Conservation (phyloP, 2,329 filamentous ascomycete genomes). For the Onygenales sp. region DNA sequence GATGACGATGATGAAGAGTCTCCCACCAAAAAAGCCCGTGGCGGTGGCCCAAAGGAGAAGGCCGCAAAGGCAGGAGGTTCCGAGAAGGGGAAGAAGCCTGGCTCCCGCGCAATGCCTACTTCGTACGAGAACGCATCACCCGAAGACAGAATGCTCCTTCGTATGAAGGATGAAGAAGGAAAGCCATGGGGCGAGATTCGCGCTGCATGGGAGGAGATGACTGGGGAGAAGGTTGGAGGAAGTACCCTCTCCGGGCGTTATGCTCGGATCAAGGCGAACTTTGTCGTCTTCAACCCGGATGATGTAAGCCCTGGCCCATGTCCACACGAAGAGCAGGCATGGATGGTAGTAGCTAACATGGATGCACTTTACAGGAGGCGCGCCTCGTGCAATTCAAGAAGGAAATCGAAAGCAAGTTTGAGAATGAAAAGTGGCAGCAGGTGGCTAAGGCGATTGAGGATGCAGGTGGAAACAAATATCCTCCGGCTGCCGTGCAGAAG, state of each 20-base stretch:
- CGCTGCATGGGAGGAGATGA: conserved; percentile 15
- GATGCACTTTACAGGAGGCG: conserved; percentile 13
- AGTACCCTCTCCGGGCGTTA: conserved; percentile 32
- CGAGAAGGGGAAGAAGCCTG: conserved; percentile 5
- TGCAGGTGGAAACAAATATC: conserved; percentile 24
- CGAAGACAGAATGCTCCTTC: conserved; percentile 19
- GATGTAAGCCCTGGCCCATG: conserved; percentile 20
- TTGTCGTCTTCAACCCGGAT: conserved; percentile 25
- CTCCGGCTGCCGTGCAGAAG: conserved; percentile 25
- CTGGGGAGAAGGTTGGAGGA: conserved; percentile 22
- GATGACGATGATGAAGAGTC: conserved; percentile 1
- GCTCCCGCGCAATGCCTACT: conserved; percentile 15
- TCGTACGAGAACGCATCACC: conserved; percentile 12
- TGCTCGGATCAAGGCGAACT: conserved; percentile 29
- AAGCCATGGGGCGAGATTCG: conserved; percentile 20
- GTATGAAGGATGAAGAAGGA: conserved; percentile 19
- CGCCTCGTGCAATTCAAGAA: conserved; percentile 27
- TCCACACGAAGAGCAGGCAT: background rate
- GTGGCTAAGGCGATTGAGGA: conserved; percentile 24
- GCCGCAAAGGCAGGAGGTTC: background rate
- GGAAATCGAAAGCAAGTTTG: conserved; percentile 30
- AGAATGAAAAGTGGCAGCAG: conserved; percentile 29
- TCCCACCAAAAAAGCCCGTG: conserved; percentile 6
- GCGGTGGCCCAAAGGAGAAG: conserved; percentile 2
- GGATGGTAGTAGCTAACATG: conserved; percentile 1